These are phyloP conservation scores for Dendrocalamus sinicus DNA, from an alignment of 176 grass and related monocot genomes.

Conservation along the genomic window DNA sequence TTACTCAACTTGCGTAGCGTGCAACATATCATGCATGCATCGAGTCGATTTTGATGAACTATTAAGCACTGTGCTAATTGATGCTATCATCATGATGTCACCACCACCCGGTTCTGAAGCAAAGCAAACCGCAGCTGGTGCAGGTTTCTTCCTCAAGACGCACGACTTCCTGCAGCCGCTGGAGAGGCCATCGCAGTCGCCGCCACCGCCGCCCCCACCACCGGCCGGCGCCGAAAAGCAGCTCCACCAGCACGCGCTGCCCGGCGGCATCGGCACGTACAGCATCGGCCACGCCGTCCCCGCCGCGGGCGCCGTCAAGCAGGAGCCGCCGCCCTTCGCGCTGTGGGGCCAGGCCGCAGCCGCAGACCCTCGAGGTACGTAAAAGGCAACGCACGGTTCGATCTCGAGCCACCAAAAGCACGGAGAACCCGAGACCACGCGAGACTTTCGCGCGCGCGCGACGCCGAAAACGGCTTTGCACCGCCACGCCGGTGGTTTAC, in stretches of 20 bases:
- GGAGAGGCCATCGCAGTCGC: slow-evolving; percentile 39
- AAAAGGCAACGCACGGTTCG: not conserved
- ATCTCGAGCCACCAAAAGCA: not conserved
- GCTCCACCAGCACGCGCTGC: slow-evolving; percentile 53
- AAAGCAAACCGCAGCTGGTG: not conserved
- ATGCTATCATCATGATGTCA: not conserved
- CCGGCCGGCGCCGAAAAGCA: slow-evolving; percentile 20
- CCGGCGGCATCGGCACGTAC: slow-evolving; percentile 71
- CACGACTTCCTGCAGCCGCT: slow-evolving; percentile 79
- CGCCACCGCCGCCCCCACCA: not conserved
- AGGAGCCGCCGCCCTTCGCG: slow-evolving; percentile 50
- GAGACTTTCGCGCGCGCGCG: not conserved
- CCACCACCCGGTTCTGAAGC: not conserved
- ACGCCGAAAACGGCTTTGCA: no score
- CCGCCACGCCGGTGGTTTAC: not conserved
- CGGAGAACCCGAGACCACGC: not conserved
- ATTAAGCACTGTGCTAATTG: not conserved
- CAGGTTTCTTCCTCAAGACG: slow-evolving; percentile 75
- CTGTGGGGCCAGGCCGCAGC: slow-evolving; percentile 48
- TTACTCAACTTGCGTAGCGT: not conserved
- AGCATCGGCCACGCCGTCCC: slow-evolving; percentile 56
- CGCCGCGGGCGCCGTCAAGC: slow-evolving; percentile 32
- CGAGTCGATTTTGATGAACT: not conserved
- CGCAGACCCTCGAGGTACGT: slow-evolving; percentile 57
- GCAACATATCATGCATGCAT: not conserved